Evolutionary conservation across 371 early-diverging fungal species (phyloP).

Genomic region (Syncephalastrum contaminatum): DNA sequence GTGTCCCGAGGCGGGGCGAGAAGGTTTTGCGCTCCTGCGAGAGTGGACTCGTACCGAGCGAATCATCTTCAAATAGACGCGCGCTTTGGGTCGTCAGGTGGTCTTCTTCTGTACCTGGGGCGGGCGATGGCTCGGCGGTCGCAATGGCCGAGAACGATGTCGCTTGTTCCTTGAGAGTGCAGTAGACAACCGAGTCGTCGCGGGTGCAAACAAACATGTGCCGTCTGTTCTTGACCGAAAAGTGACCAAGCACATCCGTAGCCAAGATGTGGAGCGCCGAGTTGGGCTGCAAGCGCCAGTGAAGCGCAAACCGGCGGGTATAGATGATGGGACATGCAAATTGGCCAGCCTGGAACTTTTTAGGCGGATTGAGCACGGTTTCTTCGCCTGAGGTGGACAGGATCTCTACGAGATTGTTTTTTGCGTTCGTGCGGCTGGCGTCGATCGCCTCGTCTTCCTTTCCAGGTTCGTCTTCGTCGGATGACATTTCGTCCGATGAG

Average conservation of each 20-base stretch:
- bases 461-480: constrained; percentile 46
- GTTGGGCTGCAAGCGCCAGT: constrained; percentile 73
- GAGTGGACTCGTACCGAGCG: too few relatives aligned
- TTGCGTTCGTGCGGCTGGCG: constrained; percentile 16
- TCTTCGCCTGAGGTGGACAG: constrained; percentile 47
- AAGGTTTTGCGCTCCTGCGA: constrained; percentile 1
- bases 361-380: constrained; percentile 28
- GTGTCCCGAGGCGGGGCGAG: neutral
- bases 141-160: constrained; percentile 6
- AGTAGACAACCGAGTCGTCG: constrained; percentile 58
- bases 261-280: constrained; percentile 64
- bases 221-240: constrained; percentile 73
- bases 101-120: constrained; percentile 1
- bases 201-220: constrained; percentile 71
- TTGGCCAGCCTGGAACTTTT: constrained; percentile 59
- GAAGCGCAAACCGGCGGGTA: constrained; percentile 64
- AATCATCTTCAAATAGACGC: neutral
- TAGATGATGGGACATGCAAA: constrained; percentile 73
- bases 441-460: constrained; percentile 17
- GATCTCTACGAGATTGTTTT: constrained; percentile 45
- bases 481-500: constrained; percentile 35
- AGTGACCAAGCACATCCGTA: constrained; percentile 53
- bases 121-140: constrained; percentile 7
- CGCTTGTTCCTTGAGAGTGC: constrained; percentile 36
- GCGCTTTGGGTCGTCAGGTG: neutral